phyloP scores from a whole-genome alignment of 1,284 basidiomycete genomes.

The Ceratobasidium theobromae region DNA sequence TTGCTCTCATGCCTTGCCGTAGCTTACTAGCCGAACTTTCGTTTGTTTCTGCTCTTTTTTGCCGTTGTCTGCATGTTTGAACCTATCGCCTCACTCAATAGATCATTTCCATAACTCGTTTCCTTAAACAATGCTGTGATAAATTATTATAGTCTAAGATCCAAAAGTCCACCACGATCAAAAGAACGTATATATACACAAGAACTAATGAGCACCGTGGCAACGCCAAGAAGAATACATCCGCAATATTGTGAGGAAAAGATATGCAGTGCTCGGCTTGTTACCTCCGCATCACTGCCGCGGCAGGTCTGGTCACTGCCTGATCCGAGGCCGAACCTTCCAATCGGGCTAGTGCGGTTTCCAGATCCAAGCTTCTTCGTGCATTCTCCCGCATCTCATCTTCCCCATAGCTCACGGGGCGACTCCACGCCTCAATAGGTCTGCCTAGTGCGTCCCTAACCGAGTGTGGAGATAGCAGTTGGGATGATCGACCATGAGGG shows the following conservation, averaged over 20 bases:
- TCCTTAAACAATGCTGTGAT: too few relatives aligned
- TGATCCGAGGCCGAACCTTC: constrained; percentile 42
- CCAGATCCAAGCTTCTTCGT: constrained; percentile 54
- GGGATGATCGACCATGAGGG: constrained; percentile 9
- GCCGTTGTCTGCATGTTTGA: background rate
- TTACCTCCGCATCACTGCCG: too few relatives aligned
- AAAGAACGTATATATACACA: too few relatives aligned
- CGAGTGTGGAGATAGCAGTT: constrained; percentile 39
- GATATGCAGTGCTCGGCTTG: too few relatives aligned
- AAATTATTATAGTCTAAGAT: too few relatives aligned
- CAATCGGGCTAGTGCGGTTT: constrained; percentile 57
- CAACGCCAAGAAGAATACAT: too few relatives aligned
- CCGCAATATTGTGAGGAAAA: too few relatives aligned
- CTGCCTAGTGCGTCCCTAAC: constrained; percentile 49
- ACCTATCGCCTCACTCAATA: too few relatives aligned
- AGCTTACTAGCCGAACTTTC: constrained; percentile 3
- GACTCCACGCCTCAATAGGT: constrained; percentile 52
- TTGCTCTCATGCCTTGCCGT: constrained; percentile 3
- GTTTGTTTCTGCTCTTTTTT: background rate
- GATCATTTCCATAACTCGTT: too few relatives aligned
- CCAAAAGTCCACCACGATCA: too few relatives aligned
- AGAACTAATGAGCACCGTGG: too few relatives aligned
- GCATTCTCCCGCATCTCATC: constrained; percentile 59
- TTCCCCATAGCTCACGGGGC: constrained; percentile 47
- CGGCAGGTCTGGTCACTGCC: background rate